These are phyloP conservation scores for Trichaptum fuscoviolaceum DNA, from an alignment of 768 basidiomycete species.

Conservation along the genomic window DNA sequence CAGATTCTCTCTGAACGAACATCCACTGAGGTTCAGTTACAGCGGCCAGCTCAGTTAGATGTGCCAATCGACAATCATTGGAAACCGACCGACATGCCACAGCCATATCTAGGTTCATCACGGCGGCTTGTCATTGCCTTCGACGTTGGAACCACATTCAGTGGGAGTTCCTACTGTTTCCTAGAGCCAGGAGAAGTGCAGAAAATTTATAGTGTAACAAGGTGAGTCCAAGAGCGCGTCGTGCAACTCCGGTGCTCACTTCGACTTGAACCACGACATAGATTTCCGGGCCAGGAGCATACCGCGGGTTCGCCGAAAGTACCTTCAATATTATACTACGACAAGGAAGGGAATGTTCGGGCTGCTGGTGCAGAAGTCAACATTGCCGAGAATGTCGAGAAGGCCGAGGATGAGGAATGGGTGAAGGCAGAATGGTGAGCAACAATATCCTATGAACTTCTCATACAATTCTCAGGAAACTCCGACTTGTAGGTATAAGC, in stretches of 20 bases:
- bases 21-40: neutral
- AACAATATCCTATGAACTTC: neutral
- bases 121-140: constrained; percentile 2
- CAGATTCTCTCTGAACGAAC: neutral
- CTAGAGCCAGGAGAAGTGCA: constrained; percentile 6
- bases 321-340: constrained; percentile 3
- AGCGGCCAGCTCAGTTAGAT: neutral
- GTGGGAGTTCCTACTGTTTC: constrained; percentile 7
- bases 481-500: neutral
- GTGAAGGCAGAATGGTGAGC: constrained; percentile 2
- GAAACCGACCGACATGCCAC: neutral
- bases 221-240: neutral
- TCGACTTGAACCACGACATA: neutral
- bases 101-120: neutral
- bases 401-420: constrained; percentile 3
- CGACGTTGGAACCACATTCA: constrained; percentile 7
- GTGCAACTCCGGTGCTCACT: too few relatives aligned
- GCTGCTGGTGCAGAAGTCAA: constrained; percentile 2
- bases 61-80: neutral
- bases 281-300: constrained; percentile 2
- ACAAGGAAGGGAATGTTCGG: neutral
- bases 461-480: neutral
- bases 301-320: neutral
- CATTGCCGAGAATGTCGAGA: neutral
- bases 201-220: neutral